These are phyloP conservation scores for Quercus cerris DNA, from an alignment of 306 rosid species.

Conservation along the genomic window DNA sequence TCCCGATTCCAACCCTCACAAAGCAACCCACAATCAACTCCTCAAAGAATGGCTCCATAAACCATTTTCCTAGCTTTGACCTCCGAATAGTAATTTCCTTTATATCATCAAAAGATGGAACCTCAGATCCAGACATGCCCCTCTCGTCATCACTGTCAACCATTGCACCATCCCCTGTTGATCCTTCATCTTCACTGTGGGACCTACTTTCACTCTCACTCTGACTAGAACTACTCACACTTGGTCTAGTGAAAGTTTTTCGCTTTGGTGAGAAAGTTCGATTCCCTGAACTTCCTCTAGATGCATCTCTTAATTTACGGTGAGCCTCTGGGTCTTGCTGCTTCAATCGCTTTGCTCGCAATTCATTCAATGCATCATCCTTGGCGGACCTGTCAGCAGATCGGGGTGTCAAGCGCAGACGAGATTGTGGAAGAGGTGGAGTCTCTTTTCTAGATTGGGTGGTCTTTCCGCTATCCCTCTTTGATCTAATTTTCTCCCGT, in stretches of 20 bases:
- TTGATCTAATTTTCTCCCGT: slow-evolving; percentile 66
- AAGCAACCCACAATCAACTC: slow-evolving; percentile 95
- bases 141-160: slow-evolving; percentile 80
- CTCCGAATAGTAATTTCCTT: slow-evolving; percentile 79
- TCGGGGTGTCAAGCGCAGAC: slow-evolving; percentile 71
- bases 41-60: slow-evolving; percentile 95
- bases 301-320: slow-evolving; percentile 49
- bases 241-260: slow-evolving; percentile 50
- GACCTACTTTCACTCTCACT: slow-evolving; percentile 85
- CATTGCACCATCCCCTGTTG: slow-evolving; percentile 67
- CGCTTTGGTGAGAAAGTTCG: slow-evolving; percentile 51
- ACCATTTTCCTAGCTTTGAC: slow-evolving; percentile 86
- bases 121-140: slow-evolving; percentile 47
- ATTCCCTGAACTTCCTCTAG: slow-evolving; percentile 50
- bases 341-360: slow-evolving; percentile 88
- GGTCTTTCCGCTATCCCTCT: slow-evolving; percentile 68
- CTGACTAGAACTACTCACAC: slow-evolving; percentile 68
- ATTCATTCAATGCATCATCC: slow-evolving; percentile 87
- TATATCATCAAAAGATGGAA: slow-evolving; percentile 68
- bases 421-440: slow-evolving; percentile 65
- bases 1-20: slow-evolving; percentile 95
- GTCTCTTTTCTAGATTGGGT: slow-evolving; percentile 46
- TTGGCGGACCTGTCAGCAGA: slow-evolving; percentile 83
- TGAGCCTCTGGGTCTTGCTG: slow-evolving; percentile 81
- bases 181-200: slow-evolving; percentile 71